Percentiles rank a stretch among this genome's conserved stretches.
Conservation (phyloP, 2,329 filamentous ascomycete species). For the Xylariaceae sp. region DNA sequence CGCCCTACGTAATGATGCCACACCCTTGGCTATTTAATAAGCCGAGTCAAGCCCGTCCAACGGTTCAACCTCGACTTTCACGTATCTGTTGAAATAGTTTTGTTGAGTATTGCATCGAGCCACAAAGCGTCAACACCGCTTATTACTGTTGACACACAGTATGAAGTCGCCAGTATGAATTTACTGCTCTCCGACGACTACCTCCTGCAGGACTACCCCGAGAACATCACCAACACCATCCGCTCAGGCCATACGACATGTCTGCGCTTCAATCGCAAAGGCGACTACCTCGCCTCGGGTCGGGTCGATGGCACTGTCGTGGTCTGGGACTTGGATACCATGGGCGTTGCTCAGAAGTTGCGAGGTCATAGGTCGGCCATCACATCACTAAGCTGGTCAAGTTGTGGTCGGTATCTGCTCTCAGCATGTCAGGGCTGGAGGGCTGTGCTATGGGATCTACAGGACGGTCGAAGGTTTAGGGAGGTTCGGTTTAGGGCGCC, state of each 20-base stretch:
- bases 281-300: conserved; percentile 91
- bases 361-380: conserved; percentile 91
- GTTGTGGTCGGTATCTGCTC: conserved; percentile 82
- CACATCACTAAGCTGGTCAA: conserved; percentile 91
- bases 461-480: conserved; percentile 62
- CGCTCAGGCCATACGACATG: conserved; percentile 64
- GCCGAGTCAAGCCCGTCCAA: background rate
- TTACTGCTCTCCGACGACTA: conserved; percentile 57
- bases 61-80: background rate
- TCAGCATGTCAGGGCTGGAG: conserved; percentile 96
- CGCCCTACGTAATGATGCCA: too few relatives aligned
- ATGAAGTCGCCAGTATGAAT: conserved; percentile 44
- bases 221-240: conserved; percentile 81
- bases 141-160: conserved; percentile 6
- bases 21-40: too few relatives aligned
- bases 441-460: conserved; percentile 89
- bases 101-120: too few relatives aligned
- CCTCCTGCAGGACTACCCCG: conserved; percentile 76
- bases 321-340: conserved; percentile 96
- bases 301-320: conserved; percentile 91
- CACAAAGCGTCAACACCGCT: too few relatives aligned
- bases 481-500: conserved; percentile 89
- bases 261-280: conserved; percentile 84
- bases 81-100: too few relatives aligned
- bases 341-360: conserved; percentile 90